A percentile compares a stretch with the other conserved stretches of the same genome.
Evolutionary conservation across 2,329 filamentous ascomycete genomes (phyloP).

Genomic region (Myriosclerotinia curreyana): DNA sequence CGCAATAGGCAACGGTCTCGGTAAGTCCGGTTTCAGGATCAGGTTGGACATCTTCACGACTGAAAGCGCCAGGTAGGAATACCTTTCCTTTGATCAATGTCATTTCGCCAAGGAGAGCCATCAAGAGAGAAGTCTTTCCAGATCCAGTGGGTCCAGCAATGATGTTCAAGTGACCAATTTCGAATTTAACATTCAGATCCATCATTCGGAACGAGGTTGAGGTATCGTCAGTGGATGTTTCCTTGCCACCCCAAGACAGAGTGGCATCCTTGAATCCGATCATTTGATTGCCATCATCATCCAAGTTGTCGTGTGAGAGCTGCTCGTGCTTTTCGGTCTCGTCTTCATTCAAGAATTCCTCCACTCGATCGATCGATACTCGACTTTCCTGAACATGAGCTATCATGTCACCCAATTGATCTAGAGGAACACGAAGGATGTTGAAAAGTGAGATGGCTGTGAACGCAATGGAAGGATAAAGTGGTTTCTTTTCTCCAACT

Average conservation of each 20-base stretch:
- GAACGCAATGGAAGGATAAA: constrained; percentile 91
- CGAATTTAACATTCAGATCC: constrained; percentile 78
- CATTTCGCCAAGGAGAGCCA: constrained; percentile 97
- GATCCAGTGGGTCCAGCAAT: constrained; percentile 91
- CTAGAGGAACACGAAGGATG: constrained; percentile 85
- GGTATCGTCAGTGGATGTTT: constrained; percentile 56
- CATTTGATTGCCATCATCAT: constrained; percentile 65
- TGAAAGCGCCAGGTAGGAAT: constrained; percentile 72
- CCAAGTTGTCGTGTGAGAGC: constrained; percentile 65
- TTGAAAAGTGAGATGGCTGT: constrained; percentile 95
- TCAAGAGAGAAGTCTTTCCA: constrained; percentile 91
- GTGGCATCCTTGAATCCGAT: constrained; percentile 85
- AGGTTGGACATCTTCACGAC: constrained; percentile 77
- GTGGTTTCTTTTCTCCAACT: constrained; percentile 78
- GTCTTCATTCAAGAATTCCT: constrained; percentile 87
- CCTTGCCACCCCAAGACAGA: constrained; percentile 81
- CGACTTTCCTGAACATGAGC: constrained; percentile 97
- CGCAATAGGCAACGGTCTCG: constrained; percentile 93
- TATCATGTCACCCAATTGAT: constrained; percentile 97
- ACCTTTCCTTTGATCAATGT: constrained; percentile 76
- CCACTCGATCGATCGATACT: constrained; percentile 93
- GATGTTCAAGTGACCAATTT: constrained; percentile 83
- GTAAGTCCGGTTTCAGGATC: constrained; percentile 83
- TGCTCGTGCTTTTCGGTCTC: constrained; percentile 96
- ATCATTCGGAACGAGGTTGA: constrained; percentile 79